These are phyloP conservation scores for Sarocladium oryzae DNA, from an alignment of 2,329 filamentous ascomycete species.

Conservation along the genomic window DNA sequence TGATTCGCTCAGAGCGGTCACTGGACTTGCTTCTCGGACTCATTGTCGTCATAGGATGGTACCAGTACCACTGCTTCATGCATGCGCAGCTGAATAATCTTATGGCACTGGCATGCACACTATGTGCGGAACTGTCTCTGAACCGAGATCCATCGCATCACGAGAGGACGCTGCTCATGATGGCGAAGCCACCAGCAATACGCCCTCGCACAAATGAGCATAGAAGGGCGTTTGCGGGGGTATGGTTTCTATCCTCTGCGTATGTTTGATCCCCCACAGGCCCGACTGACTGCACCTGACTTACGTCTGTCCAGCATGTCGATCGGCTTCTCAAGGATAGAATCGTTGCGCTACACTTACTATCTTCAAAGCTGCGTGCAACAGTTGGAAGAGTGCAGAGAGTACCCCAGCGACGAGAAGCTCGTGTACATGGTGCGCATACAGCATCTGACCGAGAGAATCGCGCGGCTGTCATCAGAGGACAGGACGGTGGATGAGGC, in stretches of 20 bases:
- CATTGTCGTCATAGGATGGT: conserved; percentile 42
- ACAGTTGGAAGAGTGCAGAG: conserved; percentile 34
- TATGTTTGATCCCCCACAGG: conserved; percentile 23
- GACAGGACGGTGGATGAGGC: conserved; percentile 28
- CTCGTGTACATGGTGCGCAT: conserved; percentile 41
- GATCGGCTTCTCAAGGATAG: conserved; percentile 35
- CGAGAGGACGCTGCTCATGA: conserved; percentile 36
- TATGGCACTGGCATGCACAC: conserved; percentile 39
- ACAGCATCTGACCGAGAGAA: conserved; percentile 45
- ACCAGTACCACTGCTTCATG: conserved; percentile 48
- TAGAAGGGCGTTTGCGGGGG: conserved; percentile 42
- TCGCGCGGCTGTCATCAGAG: conserved; percentile 33
- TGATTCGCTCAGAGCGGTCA: conserved; percentile 42
- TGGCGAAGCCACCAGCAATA: conserved; percentile 27
- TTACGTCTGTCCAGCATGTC: conserved; percentile 27
- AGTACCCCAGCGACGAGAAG: conserved; percentile 40
- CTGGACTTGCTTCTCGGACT: conserved; percentile 44
- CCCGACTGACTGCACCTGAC: neutral
- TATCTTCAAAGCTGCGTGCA: conserved; percentile 46
- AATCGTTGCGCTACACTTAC: conserved; percentile 43
- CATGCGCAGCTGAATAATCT: conserved; percentile 47
- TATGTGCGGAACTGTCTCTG: conserved; percentile 41
- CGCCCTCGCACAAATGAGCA: conserved; percentile 40
- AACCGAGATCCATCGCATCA: conserved; percentile 32
- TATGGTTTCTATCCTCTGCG: conserved; percentile 49